Evolutionary conservation across 331 rosid species (phyloP).

Genomic region (Pyrus hybrid): DNA sequence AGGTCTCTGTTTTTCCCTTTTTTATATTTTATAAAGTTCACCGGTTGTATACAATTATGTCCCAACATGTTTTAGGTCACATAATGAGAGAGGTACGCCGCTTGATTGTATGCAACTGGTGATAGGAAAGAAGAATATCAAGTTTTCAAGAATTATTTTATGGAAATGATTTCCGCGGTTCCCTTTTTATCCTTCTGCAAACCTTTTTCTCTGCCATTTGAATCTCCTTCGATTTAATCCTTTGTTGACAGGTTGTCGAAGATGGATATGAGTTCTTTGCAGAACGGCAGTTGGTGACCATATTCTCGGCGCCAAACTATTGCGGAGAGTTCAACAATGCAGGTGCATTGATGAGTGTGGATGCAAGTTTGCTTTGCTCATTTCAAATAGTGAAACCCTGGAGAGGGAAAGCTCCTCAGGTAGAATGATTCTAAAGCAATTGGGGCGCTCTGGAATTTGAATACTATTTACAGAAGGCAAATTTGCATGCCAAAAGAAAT

Average conservation of each 20-base stretch:
- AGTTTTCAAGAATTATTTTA: not conserved
- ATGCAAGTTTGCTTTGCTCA: constrained; percentile 51
- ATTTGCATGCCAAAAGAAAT: not conserved
- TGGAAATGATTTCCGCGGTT: not conserved
- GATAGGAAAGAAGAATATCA: not conserved
- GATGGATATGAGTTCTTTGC: constrained; percentile 67
- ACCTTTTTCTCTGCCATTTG: not conserved
- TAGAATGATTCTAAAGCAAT: not conserved
- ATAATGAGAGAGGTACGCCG: not conserved
- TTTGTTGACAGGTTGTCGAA: constrained; percentile 45
- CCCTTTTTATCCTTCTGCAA: not conserved
- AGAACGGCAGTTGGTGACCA: constrained; percentile 52
- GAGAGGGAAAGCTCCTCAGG: constrained; percentile 15
- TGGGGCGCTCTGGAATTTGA: not conserved
- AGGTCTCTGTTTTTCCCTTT: constrained; percentile 16
- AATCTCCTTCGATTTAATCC: not conserved
- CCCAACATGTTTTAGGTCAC: not conserved
- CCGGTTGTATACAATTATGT: not conserved
- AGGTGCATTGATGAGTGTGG: constrained; percentile 58
- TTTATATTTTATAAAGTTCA: not conserved
- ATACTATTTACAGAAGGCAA: not conserved
- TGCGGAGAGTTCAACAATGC: constrained; percentile 72
- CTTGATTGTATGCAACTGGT: not conserved
- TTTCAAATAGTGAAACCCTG: constrained; percentile 59
- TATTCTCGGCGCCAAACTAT: constrained; percentile 63